Evolutionary conservation across 805 yeast genomes (phyloP).

Genomic region (Candida maris): DNA sequence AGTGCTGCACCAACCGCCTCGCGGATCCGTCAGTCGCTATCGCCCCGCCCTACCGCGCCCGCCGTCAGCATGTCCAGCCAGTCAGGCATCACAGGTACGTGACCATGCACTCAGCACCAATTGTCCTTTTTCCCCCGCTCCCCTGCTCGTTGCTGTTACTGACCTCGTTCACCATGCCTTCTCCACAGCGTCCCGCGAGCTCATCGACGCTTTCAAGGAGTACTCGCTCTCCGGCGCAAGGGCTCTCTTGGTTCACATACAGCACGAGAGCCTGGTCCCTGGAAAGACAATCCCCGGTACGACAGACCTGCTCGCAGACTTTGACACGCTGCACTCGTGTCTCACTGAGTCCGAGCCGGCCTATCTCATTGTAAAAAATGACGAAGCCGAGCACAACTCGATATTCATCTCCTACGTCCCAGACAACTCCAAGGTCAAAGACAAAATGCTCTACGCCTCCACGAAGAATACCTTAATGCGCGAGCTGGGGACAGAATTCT

Average conservation of each 20-base stretch:
- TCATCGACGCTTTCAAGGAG: conserved; percentile 42
- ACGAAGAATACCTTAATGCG: conserved; percentile 73
- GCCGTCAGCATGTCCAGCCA: conserved; percentile 62
- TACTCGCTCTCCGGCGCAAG: conserved; percentile 35
- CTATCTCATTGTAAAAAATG: conserved; percentile 47
- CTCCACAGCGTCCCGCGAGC: conserved; percentile 41
- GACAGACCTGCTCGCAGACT: conserved; percentile 32
- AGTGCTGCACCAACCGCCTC: no score
- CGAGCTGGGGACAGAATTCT: conserved; percentile 60
- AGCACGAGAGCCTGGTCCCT: conserved; percentile 32
- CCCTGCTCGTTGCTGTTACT: no score
- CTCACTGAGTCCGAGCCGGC: conserved; percentile 40
- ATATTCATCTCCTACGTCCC: conserved; percentile 84
- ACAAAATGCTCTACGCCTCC: conserved; percentile 93
- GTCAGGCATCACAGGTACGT: conserved; percentile 52
- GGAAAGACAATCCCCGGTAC: conserved; percentile 30
- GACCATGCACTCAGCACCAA: no score
- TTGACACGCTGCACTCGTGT: conserved; percentile 30
- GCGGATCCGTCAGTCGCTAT: no score
- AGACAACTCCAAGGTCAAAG: conserved; percentile 73
- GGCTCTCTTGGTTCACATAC: conserved; percentile 26
- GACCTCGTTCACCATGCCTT: no score
- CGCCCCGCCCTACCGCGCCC: no score
- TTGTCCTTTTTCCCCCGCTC: no score
- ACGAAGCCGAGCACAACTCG: conserved; percentile 25